Evolutionary conservation across 345 rosid genomes (phyloP).

Genomic region (Camelina sativa): DNA sequence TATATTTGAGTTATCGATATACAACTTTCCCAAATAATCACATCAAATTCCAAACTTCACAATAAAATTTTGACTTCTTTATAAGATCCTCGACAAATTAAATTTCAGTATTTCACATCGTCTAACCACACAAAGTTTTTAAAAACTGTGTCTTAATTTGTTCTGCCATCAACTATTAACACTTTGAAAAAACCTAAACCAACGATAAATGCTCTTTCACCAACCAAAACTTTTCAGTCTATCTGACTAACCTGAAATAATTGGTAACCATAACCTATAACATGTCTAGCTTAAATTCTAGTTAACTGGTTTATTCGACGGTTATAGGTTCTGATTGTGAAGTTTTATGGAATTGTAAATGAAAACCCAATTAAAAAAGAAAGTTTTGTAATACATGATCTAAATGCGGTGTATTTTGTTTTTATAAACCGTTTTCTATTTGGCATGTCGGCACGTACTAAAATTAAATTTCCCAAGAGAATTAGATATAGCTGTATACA

Average conservation of each 20-base stretch:
- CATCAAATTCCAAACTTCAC: neutral
- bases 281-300: neutral
- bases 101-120: neutral
- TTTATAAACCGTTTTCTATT: neutral
- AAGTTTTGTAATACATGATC: neutral
- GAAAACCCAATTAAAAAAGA: neutral
- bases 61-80: neutral
- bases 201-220: neutral
- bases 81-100: neutral
- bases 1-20: no score
- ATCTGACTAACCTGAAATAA: neutral
- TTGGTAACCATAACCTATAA: neutral
- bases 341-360: neutral
- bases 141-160: neutral
- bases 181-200: neutral
- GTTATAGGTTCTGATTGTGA: neutral
- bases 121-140: neutral
- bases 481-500: no score
- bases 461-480: no score
- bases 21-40: neutral
- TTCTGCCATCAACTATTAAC: neutral
- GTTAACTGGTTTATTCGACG: neutral
- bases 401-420: neutral
- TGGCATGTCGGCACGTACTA: no score
- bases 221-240: neutral